Evolutionary conservation across 2,329 filamentous ascomycete species (phyloP).

Genomic region (Xylariaceae sp.): DNA sequence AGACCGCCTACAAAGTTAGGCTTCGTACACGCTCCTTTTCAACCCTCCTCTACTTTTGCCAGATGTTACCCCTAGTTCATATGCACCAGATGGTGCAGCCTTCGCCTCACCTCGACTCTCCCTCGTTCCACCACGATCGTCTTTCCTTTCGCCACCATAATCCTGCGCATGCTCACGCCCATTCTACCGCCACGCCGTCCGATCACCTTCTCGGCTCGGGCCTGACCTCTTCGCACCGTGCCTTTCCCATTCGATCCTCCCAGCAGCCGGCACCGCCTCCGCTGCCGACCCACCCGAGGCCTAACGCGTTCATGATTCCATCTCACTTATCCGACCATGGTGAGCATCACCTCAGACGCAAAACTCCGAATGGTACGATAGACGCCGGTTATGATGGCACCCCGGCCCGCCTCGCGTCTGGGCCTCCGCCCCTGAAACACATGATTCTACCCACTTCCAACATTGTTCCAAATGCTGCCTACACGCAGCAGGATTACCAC

Average conservation of each 20-base stretch:
- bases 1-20: conserved; percentile 30
- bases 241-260: conserved; percentile 42
- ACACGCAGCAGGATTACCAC: conserved; percentile 29
- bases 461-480: conserved; percentile 38
- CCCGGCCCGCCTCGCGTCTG: conserved; percentile 70
- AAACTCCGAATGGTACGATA: conserved; percentile 92
- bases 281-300: conserved; percentile 34
- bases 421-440: conserved; percentile 80
- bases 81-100: conserved; percentile 55
- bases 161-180: neutral
- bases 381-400: conserved; percentile 90
- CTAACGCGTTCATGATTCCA: conserved; percentile 30
- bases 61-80: conserved; percentile 56
- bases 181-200: conserved; percentile 11
- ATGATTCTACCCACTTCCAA: conserved; percentile 68
- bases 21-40: conserved; percentile 34
- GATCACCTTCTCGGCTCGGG: conserved; percentile 7
- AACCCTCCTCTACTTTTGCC: conserved; percentile 22
- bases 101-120: conserved; percentile 44
- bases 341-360: conserved; percentile 84
- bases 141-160: conserved; percentile 21
- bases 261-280: conserved; percentile 36
- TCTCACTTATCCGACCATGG: conserved; percentile 39
- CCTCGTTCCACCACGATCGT: conserved; percentile 32
- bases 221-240: conserved; percentile 32